Percentiles rank a stretch among this genome's conserved stretches.
Evolutionary conservation across 2,329 filamentous ascomycete genomes (phyloP).

Genomic region (Botrytis medusae): DNA sequence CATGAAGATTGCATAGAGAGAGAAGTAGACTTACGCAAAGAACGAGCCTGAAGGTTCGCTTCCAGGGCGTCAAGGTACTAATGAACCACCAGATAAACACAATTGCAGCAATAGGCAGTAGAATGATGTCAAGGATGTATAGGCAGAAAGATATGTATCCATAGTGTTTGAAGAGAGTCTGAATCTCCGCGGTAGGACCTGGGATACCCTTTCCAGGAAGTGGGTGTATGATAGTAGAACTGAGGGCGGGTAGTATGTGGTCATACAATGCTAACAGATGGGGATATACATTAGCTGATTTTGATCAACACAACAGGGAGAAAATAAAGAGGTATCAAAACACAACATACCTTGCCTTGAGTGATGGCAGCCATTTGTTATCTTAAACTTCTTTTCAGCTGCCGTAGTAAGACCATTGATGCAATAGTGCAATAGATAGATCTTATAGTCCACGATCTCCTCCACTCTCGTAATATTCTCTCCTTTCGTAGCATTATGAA

Average conservation of each 20-base stretch:
- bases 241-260: background rate
- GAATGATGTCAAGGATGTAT: slow-evolving; percentile 2
- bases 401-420: background rate
- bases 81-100: slow-evolving; percentile 16
- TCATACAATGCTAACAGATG: background rate
- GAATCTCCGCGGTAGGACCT: background rate
- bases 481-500: background rate
- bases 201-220: background rate
- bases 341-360: slow-evolving; percentile 6
- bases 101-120: background rate
- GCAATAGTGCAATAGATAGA: slow-evolving; percentile 12
- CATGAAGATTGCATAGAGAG: background rate
- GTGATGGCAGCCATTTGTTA: background rate
- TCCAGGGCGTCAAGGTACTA: background rate
- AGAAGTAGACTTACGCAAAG: background rate
- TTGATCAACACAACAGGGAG: background rate
- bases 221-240: background rate
- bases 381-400: background rate
- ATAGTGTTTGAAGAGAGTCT: slow-evolving; percentile 2
- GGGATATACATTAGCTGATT: background rate
- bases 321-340: background rate
- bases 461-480: background rate
- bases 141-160: slow-evolving; percentile 3
- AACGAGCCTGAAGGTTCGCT: background rate
- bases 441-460: background rate